Percentiles rank a stretch among this genome's conserved stretches.
phyloP scores from a whole-genome alignment of 1,284 basidiomycete species.

The Termitomyces sp. region DNA sequence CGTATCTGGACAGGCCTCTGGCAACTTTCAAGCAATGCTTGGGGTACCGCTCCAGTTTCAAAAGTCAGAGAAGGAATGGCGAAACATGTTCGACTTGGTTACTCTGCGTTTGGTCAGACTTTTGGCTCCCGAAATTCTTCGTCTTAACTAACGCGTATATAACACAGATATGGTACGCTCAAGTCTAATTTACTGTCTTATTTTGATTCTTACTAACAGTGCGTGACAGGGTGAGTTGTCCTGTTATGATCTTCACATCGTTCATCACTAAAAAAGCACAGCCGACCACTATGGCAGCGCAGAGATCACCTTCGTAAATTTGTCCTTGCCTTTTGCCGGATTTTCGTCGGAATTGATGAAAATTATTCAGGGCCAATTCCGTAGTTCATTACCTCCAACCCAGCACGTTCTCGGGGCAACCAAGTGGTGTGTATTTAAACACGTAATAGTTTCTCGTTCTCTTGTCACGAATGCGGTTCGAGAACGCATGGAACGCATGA shows the following conservation, averaged over 20 bases:
- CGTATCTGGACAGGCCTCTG: constrained; percentile 75
- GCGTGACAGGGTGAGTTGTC: background rate
- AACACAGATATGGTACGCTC: constrained; percentile 3
- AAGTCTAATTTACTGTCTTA: background rate
- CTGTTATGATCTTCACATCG: constrained; percentile 1
- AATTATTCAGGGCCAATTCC: constrained; percentile 58
- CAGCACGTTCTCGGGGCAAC: constrained; percentile 63
- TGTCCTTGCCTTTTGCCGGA: background rate
- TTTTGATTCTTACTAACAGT: background rate
- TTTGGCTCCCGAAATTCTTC: background rate
- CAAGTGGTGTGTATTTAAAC: constrained; percentile 78
- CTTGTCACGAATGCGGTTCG: constrained; percentile 61
- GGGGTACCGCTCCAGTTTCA: constrained; percentile 67
- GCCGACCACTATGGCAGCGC: constrained; percentile 81
- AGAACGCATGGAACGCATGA: constrained; percentile 57
- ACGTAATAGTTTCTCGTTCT: constrained; percentile 45
- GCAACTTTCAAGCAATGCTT: constrained; percentile 79
- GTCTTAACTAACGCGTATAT: background rate
- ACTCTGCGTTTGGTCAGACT: constrained; percentile 66
- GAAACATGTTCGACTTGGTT: constrained; percentile 59
- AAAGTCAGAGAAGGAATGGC: constrained; percentile 67
- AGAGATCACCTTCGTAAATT: constrained; percentile 69
- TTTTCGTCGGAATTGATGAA: constrained; percentile 10
- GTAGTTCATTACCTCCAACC: constrained; percentile 37
- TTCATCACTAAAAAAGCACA: constrained; percentile 24